Evolutionary conservation across 2,329 filamentous ascomycete species (phyloP).

Genomic region (Iodosphaeria phyllophila): DNA sequence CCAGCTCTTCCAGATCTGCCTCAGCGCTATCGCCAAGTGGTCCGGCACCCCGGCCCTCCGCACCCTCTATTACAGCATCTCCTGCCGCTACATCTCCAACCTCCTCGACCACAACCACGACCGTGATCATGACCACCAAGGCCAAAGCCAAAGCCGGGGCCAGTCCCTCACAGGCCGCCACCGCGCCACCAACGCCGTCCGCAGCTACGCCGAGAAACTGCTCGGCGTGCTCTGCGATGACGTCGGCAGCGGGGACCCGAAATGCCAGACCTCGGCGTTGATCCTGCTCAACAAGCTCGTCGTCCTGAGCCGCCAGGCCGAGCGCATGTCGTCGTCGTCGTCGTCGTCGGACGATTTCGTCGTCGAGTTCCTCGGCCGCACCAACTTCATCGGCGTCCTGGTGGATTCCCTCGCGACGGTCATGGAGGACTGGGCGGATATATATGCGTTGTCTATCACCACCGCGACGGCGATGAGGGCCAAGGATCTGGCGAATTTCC

Average conservation of each 20-base stretch:
- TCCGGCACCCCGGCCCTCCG: conserved; percentile 54
- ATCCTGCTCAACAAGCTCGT: conserved; percentile 68
- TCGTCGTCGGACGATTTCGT: conserved; percentile 56
- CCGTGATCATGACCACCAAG: too few species aligned
- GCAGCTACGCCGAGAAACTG: conserved; percentile 52
- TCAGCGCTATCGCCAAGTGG: conserved; percentile 61
- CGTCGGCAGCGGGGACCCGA: conserved; percentile 66
- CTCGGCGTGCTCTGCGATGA: conserved; percentile 85
- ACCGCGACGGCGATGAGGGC: conserved; percentile 12
- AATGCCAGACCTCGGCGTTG: conserved; percentile 69
- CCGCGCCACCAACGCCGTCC: conserved; percentile 55
- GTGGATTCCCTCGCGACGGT: conserved; percentile 74
- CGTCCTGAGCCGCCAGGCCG: conserved; percentile 51
- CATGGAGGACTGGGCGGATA: conserved; percentile 49
- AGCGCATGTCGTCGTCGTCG: too few species aligned
- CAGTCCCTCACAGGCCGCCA: conserved; percentile 25
- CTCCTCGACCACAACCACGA: conserved; percentile 37
- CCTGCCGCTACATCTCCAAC: conserved; percentile 65
- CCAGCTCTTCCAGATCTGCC: conserved; percentile 74
- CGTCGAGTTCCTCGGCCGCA: conserved; percentile 59
- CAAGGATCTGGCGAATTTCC: conserved; percentile 28
- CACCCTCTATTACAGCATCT: conserved; percentile 79
- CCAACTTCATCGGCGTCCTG: conserved; percentile 82
- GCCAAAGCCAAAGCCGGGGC: too few species aligned
- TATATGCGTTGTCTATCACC: conserved; percentile 6